phyloP scores from a whole-genome alignment of 129 eudicot species.

The Gnaphalium uliginosum region DNA sequence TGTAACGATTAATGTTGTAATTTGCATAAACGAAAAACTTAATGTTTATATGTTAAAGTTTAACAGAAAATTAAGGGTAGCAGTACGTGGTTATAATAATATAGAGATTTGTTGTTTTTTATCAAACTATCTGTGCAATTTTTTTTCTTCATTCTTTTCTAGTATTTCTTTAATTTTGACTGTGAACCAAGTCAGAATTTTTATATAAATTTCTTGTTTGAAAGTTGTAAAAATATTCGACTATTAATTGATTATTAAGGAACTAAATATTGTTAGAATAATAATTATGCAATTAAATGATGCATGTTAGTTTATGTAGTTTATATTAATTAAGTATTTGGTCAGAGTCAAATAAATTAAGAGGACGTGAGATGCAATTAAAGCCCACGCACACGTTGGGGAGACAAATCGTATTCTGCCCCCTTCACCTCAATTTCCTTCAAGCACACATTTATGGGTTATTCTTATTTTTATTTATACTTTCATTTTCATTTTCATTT shows the following conservation, averaged over 20 bases:
- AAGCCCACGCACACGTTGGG: constrained; percentile 49
- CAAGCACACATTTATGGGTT: constrained; percentile 26
- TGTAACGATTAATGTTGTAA: not conserved
- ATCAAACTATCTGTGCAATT: no score
- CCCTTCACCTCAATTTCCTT: constrained; percentile 30
- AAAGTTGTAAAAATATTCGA: not conserved
- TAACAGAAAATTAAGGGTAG: no score
- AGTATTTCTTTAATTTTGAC: no score
- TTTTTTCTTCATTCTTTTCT: no score
- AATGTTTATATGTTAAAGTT: no score
- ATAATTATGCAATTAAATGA: constrained; percentile 11
- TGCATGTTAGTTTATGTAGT: not conserved
- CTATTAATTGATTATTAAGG: constrained; percentile 6
- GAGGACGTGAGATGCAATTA: constrained; percentile 50
- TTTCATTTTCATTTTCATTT: no score
- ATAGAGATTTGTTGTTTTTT: no score
- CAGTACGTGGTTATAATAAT: no score
- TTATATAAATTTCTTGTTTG: not conserved
- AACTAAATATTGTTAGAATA: not conserved
- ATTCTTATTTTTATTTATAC: no score
- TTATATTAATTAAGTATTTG: not conserved
- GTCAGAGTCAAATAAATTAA: constrained; percentile 22
- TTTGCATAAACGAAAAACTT: no score
- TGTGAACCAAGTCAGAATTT: no score
- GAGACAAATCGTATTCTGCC: constrained; percentile 49